Conservation (phyloP, 176 grass and related monocot genomes). For the Thinopyrum elongatum region DNA sequence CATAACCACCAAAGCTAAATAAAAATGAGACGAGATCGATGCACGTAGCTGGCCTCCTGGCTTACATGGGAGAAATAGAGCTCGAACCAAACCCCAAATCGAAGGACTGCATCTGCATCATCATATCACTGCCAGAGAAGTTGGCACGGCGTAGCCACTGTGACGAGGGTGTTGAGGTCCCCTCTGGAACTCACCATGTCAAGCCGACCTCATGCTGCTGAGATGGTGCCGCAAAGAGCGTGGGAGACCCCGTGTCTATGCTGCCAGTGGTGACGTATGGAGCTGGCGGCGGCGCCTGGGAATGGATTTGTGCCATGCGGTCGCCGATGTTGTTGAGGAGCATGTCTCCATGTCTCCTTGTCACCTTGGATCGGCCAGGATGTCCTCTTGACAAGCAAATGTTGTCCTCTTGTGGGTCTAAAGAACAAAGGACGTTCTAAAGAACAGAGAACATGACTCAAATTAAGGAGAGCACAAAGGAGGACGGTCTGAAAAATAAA, state of each 20-base stretch:
- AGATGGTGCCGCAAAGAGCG: background rate
- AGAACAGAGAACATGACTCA: too few species aligned
- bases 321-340: background rate
- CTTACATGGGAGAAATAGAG: background rate
- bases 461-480: too few species aligned
- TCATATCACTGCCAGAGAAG: background rate
- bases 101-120: background rate
- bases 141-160: background rate
- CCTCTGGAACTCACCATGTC: too few species aligned
- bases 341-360: too few species aligned
- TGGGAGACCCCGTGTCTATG: background rate
- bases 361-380: too few species aligned
- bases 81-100: background rate
- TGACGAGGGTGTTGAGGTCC: background rate
- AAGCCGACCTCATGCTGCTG: background rate
- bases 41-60: background rate
- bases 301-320: background rate
- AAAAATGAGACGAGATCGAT: background rate
- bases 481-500: too few species aligned
- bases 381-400: too few species aligned
- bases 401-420: too few species aligned
- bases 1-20: too few species aligned
- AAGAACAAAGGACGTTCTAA: too few species aligned
- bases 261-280: background rate
- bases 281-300: too few species aligned